Percentiles rank a stretch among this genome's conserved stretches.
Evolutionary conservation across 2,329 filamentous ascomycete species (phyloP).

Genomic region (Ambrosiella beaveri): DNA sequence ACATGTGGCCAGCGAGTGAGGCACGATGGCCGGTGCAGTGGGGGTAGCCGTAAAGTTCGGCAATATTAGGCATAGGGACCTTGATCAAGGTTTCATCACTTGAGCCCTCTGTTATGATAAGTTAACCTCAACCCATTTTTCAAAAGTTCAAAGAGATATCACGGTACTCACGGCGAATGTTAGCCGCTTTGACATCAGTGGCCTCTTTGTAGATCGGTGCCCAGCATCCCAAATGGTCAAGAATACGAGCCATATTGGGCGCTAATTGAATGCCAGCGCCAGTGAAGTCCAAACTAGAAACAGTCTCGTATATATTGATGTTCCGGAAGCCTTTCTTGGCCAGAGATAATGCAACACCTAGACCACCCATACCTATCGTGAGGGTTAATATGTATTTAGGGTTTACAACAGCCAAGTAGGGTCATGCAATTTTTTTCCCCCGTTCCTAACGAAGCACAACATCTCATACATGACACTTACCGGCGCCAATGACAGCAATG

Average conservation of each 20-base stretch:
- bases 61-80: conserved; percentile 51
- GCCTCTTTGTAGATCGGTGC: conserved; percentile 51
- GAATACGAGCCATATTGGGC: conserved; percentile 63
- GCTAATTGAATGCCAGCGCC: conserved; percentile 74
- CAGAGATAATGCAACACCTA: conserved; percentile 53
- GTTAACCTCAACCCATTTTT: background rate
- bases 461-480: conserved; percentile 17
- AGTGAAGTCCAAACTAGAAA: conserved; percentile 59
- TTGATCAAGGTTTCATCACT: conserved; percentile 52
- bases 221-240: conserved; percentile 60
- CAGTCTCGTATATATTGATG: conserved; percentile 58
- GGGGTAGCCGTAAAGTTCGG: conserved; percentile 51
- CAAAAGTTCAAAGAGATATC: background rate
- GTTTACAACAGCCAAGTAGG: background rate
- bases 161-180: conserved; percentile 42
- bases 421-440: background rate
- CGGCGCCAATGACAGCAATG: conserved; percentile 36
- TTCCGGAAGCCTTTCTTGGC: conserved; percentile 60
- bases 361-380: conserved; percentile 54
- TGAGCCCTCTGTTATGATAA: conserved; percentile 37
- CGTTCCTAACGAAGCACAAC: background rate
- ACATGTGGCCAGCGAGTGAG: conserved; percentile 51
- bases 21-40: conserved; percentile 69
- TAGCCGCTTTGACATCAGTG: conserved; percentile 52
- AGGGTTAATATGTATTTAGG: background rate